Evolutionary conservation across 2,329 filamentous ascomycete species (phyloP).

Genomic region (Penicillium sp.): DNA sequence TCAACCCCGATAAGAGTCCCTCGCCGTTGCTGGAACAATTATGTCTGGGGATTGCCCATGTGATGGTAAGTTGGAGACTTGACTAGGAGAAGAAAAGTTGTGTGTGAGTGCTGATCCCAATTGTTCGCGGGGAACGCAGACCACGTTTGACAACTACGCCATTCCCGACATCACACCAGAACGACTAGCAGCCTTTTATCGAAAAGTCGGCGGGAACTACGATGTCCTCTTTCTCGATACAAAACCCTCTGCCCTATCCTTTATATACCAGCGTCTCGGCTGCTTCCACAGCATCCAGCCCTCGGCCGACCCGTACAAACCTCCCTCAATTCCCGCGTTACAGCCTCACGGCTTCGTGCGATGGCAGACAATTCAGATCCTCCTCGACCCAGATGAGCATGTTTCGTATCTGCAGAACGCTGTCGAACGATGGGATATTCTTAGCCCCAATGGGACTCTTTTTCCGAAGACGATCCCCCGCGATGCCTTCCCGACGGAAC

Average conservation of each 20-base stretch:
- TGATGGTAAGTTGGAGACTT: constrained; percentile 65
- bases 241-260: constrained; percentile 76
- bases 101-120: constrained; percentile 16
- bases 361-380: constrained; percentile 90
- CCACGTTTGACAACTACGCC: constrained; percentile 38
- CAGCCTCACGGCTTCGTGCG: constrained; percentile 84
- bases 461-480: constrained; percentile 69
- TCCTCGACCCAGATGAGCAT: constrained; percentile 87
- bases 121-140: constrained; percentile 22
- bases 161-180: constrained; percentile 59
- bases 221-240: constrained; percentile 80
- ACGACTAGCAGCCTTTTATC: constrained; percentile 79
- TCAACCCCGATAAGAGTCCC: constrained; percentile 69
- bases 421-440: constrained; percentile 76
- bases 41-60: constrained; percentile 68
- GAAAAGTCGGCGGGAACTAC: constrained; percentile 74
- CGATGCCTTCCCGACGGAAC: constrained; percentile 70
- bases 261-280: constrained; percentile 89
- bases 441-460: constrained; percentile 65
- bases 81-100: neutral
- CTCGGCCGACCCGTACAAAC: constrained; percentile 68
- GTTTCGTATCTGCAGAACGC: constrained; percentile 81
- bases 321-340: constrained; percentile 80
- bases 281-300: constrained; percentile 88
- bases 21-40: constrained; percentile 70